Conservation (phyloP, 176 grass and related monocot genomes). For the Raddia guianensis region DNA sequence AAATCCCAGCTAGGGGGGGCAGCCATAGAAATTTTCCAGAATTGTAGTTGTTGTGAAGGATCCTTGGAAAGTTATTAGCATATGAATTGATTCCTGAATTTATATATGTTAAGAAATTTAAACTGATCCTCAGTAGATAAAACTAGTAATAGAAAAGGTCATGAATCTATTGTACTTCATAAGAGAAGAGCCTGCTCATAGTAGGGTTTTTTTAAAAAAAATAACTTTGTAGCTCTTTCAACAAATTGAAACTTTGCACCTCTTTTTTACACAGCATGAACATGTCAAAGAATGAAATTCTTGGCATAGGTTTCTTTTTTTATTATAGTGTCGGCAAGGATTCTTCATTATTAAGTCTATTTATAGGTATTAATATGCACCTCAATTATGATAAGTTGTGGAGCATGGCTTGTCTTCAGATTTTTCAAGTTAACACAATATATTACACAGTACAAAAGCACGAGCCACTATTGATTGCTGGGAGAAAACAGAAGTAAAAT, state of each 20-base stretch:
- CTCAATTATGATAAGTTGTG: not conserved
- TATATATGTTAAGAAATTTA: not conserved
- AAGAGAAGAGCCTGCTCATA: not conserved
- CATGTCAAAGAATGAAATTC: not conserved
- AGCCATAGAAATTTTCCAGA: too few relatives aligned
- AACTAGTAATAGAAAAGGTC: not conserved
- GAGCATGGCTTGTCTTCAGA: not conserved
- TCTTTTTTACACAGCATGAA: constrained; percentile 1
- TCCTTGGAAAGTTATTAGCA: not conserved
- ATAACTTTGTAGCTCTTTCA: constrained; percentile 3
- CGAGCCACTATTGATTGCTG: not conserved
- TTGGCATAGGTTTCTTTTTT: not conserved
- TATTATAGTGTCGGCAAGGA: too few relatives aligned
- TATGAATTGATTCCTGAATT: constrained; percentile 7
- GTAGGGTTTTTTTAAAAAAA: not conserved
- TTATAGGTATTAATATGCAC: not conserved
- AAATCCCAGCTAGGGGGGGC: not conserved
- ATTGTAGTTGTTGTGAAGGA: too few relatives aligned
- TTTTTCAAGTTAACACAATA: not conserved
- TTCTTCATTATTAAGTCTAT: too few relatives aligned
- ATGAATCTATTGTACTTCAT: not conserved
- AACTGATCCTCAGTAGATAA: not conserved
- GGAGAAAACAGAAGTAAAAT: not conserved
- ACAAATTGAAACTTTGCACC: constrained; percentile 3
- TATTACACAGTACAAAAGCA: not conserved